Percentiles rank a stretch among this genome's conserved stretches.
phyloP scores from a whole-genome alignment of 768 basidiomycete genomes.

The Russula earlei region DNA sequence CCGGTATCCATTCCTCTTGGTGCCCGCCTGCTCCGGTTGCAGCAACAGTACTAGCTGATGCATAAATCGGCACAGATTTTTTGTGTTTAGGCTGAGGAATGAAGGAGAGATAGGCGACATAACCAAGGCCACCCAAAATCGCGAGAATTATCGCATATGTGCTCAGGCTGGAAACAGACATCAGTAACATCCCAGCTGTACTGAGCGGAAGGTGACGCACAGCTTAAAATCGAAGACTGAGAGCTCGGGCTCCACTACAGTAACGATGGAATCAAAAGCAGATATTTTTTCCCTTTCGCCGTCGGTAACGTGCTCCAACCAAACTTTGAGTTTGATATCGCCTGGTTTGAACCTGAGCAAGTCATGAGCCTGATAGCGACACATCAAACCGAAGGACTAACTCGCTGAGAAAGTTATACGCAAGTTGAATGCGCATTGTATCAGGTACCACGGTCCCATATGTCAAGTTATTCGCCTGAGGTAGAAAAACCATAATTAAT shows the following conservation, averaged over 20 bases:
- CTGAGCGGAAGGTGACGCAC: slow-evolving; percentile 39
- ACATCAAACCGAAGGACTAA: slow-evolving; percentile 32
- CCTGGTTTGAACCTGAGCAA: slow-evolving; percentile 6
- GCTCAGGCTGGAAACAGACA: slow-evolving; percentile 33
- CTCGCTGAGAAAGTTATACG: slow-evolving; percentile 77
- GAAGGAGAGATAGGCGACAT: slow-evolving; percentile 57
- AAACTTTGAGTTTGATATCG: slow-evolving; percentile 51
- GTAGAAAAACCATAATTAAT: not conserved
- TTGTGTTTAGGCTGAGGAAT: slow-evolving; percentile 46
- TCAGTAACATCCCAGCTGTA: slow-evolving; percentile 1
- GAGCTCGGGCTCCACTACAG: slow-evolving; percentile 68
- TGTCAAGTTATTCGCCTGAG: slow-evolving; percentile 48
- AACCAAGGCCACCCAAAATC: slow-evolving; percentile 53
- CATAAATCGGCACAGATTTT: slow-evolving; percentile 31
- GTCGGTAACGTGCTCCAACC: slow-evolving; percentile 62
- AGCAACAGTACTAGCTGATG: slow-evolving; percentile 49
- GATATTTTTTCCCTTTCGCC: slow-evolving; percentile 48
- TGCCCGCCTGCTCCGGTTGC: slow-evolving; percentile 63
- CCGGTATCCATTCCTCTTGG: slow-evolving; percentile 90
- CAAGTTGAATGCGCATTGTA: slow-evolving; percentile 51
- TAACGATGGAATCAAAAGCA: slow-evolving; percentile 69
- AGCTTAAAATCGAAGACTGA: slow-evolving; percentile 75
- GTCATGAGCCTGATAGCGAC: not conserved
- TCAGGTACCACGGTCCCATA: slow-evolving; percentile 46
- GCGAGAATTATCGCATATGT: slow-evolving; percentile 64